A percentile compares a stretch with the other conserved stretches of the same genome.
Evolutionary conservation across 371 early-diverging fungal genomes (phyloP).

Genomic region (Dinochytrium kinnereticum): DNA sequence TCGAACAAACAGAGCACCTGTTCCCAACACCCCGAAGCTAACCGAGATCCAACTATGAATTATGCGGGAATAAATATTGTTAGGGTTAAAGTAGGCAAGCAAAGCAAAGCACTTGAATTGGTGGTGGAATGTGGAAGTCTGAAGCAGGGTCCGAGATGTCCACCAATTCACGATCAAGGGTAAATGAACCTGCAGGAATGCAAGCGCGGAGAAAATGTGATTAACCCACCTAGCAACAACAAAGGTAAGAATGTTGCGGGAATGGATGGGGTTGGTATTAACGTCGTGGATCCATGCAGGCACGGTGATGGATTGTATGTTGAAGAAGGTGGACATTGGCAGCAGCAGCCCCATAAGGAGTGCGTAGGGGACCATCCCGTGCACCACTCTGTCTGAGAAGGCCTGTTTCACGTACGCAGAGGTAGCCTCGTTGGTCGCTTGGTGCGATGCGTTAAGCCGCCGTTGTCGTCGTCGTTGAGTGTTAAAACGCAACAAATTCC

Average conservation of each 20-base stretch:
- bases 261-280: neutral
- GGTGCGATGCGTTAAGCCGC: too few relatives aligned
- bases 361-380: slow-evolving; percentile 31
- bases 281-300: slow-evolving; percentile 41
- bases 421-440: too few relatives aligned
- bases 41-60: slow-evolving; percentile 31
- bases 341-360: slow-evolving; percentile 46
- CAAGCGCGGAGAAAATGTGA: too few relatives aligned
- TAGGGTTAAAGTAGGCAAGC: neutral
- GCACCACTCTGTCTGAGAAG: too few relatives aligned
- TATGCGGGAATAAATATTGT: too few relatives aligned
- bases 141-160: too few relatives aligned
- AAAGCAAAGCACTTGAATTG: neutral
- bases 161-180: too few relatives aligned
- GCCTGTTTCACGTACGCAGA: too few relatives aligned
- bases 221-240: neutral
- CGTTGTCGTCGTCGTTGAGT: too few relatives aligned
- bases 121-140: too few relatives aligned
- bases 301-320: slow-evolving; percentile 50
- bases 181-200: too few relatives aligned
- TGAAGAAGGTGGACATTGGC: slow-evolving; percentile 49
- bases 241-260: neutral
- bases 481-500: too few relatives aligned
- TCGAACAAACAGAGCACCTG: slow-evolving; percentile 45
- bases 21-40: slow-evolving; percentile 42